These are phyloP conservation scores for Aspergillus sp. DNA, from an alignment of 2,329 filamentous ascomycete species.

Conservation along the genomic window DNA sequence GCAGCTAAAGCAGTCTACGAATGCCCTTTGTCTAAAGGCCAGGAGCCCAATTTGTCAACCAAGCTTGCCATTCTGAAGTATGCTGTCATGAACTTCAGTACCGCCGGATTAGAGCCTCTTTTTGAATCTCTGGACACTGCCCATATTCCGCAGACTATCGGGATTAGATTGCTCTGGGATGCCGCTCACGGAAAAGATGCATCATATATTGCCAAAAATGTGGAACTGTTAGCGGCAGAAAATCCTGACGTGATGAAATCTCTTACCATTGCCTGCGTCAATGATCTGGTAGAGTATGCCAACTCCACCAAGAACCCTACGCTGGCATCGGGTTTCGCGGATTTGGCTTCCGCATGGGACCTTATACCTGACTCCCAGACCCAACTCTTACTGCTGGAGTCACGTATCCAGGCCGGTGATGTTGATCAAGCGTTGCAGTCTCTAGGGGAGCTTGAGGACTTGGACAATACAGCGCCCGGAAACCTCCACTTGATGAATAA, in stretches of 20 bases:
- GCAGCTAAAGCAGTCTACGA: constrained; percentile 71
- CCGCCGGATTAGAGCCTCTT: constrained; percentile 65
- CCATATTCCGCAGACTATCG: constrained; percentile 65
- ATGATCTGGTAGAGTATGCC: constrained; percentile 73
- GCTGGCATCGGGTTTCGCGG: constrained; percentile 73
- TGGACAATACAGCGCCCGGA: constrained; percentile 59
- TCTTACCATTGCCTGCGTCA: constrained; percentile 74
- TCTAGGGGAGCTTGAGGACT: constrained; percentile 58
- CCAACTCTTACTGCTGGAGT: constrained; percentile 74
- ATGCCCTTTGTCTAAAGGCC: constrained; percentile 52
- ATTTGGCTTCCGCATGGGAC: constrained; percentile 66
- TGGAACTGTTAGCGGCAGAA: constrained; percentile 65
- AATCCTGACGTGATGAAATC: constrained; percentile 50
- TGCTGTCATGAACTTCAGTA: constrained; percentile 62
- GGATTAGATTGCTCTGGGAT: constrained; percentile 76
- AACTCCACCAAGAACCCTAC: constrained; percentile 71
- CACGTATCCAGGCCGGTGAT: constrained; percentile 74
- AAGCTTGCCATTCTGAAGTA: constrained; percentile 64
- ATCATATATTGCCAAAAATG: constrained; percentile 74
- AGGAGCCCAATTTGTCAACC: constrained; percentile 50
- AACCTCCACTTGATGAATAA: constrained; percentile 70
- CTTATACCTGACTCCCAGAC: constrained; percentile 72
- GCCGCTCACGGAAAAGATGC: constrained; percentile 72
- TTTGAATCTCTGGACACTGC: constrained; percentile 55
- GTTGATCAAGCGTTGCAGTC: constrained; percentile 63